Percentiles rank a stretch among this genome's conserved stretches.
Evolutionary conservation across 2,329 filamentous ascomycete genomes (phyloP).

Genomic region (Talaromyces atroroseus): DNA sequence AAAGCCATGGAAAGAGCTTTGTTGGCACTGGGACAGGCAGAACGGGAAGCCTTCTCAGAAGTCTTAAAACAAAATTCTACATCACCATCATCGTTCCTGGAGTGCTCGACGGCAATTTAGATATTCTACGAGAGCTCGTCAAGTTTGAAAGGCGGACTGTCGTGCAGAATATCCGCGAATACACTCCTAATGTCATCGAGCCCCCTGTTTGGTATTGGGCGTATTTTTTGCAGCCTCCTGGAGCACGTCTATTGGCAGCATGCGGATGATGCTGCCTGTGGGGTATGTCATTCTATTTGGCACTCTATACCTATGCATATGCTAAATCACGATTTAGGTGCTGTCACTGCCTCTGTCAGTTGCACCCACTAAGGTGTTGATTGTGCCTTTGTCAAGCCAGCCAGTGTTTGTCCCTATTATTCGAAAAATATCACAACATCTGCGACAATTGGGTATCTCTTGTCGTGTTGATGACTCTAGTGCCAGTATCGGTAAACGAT

Average conservation of each 20-base stretch:
- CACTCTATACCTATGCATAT: background rate
- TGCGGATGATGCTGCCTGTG: conserved; percentile 73
- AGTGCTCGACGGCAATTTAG: conserved; percentile 63
- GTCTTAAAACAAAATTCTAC: conserved; percentile 65
- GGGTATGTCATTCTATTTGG: conserved; percentile 54
- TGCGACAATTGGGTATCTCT: conserved; percentile 70
- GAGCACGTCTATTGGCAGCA: conserved; percentile 96
- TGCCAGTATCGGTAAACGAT: conserved; percentile 89
- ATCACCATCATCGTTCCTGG: conserved; percentile 70
- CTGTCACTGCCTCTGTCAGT: conserved; percentile 69
- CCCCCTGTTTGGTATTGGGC: conserved; percentile 94
- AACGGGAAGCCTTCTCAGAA: conserved; percentile 72
- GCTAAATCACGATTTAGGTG: conserved; percentile 37
- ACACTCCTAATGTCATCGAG: conserved; percentile 92
- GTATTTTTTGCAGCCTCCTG: conserved; percentile 85
- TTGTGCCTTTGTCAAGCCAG: conserved; percentile 82
- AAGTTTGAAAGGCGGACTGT: conserved; percentile 78
- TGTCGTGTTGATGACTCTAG: conserved; percentile 84
- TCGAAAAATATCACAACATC: conserved; percentile 64
- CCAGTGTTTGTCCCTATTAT: conserved; percentile 71
- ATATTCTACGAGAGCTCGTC: conserved; percentile 72
- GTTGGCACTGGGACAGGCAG: conserved; percentile 67
- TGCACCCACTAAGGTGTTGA: conserved; percentile 90
- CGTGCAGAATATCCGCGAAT: conserved; percentile 79
- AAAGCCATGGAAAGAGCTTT: conserved; percentile 80